Base-by-base conservation (phyloP, 2,329 filamentous ascomycete genomes). In the Decorospora gaudefroyi region DNA sequence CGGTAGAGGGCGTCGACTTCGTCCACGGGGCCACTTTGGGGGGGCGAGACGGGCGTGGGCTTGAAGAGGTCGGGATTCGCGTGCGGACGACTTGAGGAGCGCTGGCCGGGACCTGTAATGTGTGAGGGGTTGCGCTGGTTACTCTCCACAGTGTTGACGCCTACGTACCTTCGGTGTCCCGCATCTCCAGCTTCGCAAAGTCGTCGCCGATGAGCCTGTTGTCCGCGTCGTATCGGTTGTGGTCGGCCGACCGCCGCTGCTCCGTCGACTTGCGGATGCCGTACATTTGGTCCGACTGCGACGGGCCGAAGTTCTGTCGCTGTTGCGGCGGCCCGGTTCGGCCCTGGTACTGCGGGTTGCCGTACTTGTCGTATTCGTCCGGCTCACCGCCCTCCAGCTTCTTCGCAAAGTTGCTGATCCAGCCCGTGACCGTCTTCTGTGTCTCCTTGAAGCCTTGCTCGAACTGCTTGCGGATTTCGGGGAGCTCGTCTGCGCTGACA, bases 401-500 rank as follows among this genome's bases (percentile, higher is more conserved):
- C 81, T 97, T 97, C 75, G 89, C 93, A 67, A 99, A 77, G 52
- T 84, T 90, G 36, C 82, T 87, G 61, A 99, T 90, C 91, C 92
- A 97, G 35, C 83, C 82, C 74, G 95, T 97, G 61, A 99, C 88
- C 65, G 88, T 95, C 42, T 82, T 85, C 74, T 97, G 93, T 2
- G 93, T 97, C 65, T 99, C 91, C 42, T 90, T 65, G 73, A 99
- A 99, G 3, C 93, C 93, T 74, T 97, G 95, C 67, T 86, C 87
- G 58, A 99, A 81, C 64, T 95, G 96, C 67, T 96, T 90, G 56
- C 85, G 86, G 65, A 99, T 96, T 35, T 92, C 84, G 1, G 93
- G 92, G 10, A 99, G 81, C 58, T 99, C 93, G 62, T 99, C 93
- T 84, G 54, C n/a, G 4, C 10, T 2, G n/a, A 3, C 15, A 6